Evolutionary conservation across 2,329 filamentous ascomycete species (phyloP).

Genomic region (Pseudogymnoascus sp.): DNA sequence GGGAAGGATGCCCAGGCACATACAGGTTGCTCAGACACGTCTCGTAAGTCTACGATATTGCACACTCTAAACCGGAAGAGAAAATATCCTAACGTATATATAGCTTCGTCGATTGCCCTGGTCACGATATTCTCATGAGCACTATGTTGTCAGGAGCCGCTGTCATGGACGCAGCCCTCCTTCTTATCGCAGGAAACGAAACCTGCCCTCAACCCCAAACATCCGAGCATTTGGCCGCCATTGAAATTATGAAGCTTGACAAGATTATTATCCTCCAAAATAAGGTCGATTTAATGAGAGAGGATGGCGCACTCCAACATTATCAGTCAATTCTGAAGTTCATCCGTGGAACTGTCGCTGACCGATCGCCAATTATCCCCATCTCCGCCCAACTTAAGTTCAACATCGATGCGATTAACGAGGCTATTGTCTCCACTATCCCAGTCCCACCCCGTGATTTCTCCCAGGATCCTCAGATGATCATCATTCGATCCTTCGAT

Average conservation of each 20-base stretch:
- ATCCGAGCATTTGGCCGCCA: conserved; percentile 95
- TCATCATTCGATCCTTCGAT: conserved; percentile 97
- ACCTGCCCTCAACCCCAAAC: conserved; percentile 97
- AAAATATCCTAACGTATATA: conserved; percentile 22
- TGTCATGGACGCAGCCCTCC: conserved; percentile 96
- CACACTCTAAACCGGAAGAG: background rate
- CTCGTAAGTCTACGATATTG: conserved; percentile 54
- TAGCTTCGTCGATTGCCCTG: conserved; percentile 95
- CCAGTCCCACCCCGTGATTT: conserved; percentile 89
- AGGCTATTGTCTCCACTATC: conserved; percentile 91
- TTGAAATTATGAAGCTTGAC: conserved; percentile 99
- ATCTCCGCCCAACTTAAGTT: conserved; percentile 98
- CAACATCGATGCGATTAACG: conserved; percentile 98
- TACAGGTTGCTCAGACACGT: conserved; percentile 88
- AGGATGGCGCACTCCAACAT: conserved; percentile 88
- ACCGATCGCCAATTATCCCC: conserved; percentile 89
- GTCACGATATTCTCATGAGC: conserved; percentile 99
- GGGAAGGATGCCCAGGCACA: conserved; percentile 79
- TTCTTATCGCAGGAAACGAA: conserved; percentile 97
- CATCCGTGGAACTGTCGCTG: conserved; percentile 93
- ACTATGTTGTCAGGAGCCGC: conserved; percentile 99
- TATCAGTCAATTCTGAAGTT: conserved; percentile 98
- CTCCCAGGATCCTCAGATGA: conserved; percentile 90
- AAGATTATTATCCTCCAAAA: conserved; percentile 99
- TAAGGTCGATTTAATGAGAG: conserved; percentile 97